Conservation (phyloP, 2,329 filamentous ascomycete species). For the Xylaria sp. region DNA sequence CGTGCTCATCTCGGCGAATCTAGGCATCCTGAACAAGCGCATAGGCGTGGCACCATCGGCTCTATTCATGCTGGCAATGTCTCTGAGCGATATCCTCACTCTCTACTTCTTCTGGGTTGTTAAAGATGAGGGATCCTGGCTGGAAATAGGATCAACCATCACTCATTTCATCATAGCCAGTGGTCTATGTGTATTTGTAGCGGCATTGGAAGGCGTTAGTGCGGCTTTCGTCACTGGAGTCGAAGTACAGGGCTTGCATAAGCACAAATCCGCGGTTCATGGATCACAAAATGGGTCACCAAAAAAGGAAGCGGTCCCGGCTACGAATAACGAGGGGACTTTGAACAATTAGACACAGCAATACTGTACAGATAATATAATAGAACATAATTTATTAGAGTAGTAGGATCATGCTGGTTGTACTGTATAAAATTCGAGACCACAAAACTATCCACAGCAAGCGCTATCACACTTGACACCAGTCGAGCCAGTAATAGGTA, state of each 20-base stretch:
- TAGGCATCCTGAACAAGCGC: conserved; percentile 89
- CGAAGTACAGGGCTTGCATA: conserved; percentile 62
- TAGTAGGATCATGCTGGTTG: neutral
- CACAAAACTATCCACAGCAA: neutral
- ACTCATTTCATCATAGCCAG: conserved; percentile 96
- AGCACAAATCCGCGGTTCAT: conserved; percentile 23
- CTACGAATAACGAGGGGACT: conserved; percentile 18
- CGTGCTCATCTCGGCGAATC: conserved; percentile 87
- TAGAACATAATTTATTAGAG: neutral
- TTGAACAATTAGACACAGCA: conserved; percentile 28
- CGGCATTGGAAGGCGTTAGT: conserved; percentile 84
- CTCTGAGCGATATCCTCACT: conserved; percentile 88
- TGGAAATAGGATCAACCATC: conserved; percentile 97
- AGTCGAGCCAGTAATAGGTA: too few relatives aligned
- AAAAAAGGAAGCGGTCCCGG: conserved; percentile 20
- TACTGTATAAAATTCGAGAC: neutral
- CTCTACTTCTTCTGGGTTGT: conserved; percentile 99
- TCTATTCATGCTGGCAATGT: conserved; percentile 94
- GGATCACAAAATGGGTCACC: conserved; percentile 33
- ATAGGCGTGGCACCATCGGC: conserved; percentile 87
- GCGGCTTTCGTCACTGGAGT: conserved; percentile 84
- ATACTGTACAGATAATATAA: conserved; percentile 1
- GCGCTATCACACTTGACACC: neutral
- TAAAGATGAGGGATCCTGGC: conserved; percentile 93
- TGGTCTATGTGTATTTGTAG: conserved; percentile 88